phyloP scores from a whole-genome alignment of 2,329 filamentous ascomycete genomes.

The Ceratocystis ficicola region DNA sequence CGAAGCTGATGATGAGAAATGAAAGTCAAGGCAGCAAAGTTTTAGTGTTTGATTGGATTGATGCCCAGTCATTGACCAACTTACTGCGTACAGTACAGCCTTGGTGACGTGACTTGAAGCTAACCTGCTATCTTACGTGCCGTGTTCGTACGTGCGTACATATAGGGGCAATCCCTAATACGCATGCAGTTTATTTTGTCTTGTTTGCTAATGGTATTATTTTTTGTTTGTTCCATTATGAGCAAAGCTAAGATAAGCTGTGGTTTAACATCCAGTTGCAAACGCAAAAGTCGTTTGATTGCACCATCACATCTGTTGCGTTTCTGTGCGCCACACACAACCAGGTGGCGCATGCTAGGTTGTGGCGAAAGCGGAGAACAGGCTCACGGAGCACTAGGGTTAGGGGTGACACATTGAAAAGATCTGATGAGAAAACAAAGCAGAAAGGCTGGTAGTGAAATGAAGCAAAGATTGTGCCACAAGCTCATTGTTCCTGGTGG shows the following conservation, averaged over 20 bases:
- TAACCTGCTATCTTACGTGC: not conserved
- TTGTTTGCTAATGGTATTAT: not conserved
- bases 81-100: not conserved
- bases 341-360: not conserved
- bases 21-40: not conserved
- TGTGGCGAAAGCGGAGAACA: not conserved
- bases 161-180: not conserved
- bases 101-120: constrained; percentile 1
- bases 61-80: not conserved
- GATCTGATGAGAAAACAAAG: not conserved
- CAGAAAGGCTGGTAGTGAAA: too few relatives aligned
- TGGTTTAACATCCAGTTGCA: too few relatives aligned
- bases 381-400: not conserved
- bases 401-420: not conserved
- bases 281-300: too few relatives aligned
- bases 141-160: not conserved
- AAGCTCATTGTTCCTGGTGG: too few relatives aligned
- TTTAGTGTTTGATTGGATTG: not conserved
- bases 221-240: not conserved
- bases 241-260: not conserved
- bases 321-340: not conserved
- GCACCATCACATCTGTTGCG: not conserved
- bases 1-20: not conserved
- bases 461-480: too few relatives aligned
- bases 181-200: constrained; percentile 7